These are phyloP conservation scores for Beverwykella pulmonaria DNA, from an alignment of 495 filamentous ascomycete species.

Conservation along the genomic window DNA sequence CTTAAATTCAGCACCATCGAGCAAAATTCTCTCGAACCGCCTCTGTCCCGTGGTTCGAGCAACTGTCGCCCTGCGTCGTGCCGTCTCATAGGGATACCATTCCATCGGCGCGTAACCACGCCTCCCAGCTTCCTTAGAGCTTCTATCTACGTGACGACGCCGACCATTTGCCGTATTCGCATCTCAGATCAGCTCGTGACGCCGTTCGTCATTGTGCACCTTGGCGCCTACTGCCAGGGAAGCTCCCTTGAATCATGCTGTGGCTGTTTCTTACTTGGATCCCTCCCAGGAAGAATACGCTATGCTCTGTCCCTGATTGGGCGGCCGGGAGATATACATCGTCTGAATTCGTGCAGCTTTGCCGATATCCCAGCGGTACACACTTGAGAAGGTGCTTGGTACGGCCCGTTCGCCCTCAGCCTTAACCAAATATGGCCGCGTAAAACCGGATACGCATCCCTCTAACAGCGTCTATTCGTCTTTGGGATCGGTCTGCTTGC, in stretches of 20 bases:
- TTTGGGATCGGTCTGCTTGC: constrained; percentile 10
- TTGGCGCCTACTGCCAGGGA: constrained; percentile 27
- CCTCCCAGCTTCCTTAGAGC: background rate
- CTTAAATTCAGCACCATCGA: constrained; percentile 1
- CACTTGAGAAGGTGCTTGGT: constrained; percentile 21
- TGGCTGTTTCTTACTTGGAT: constrained; percentile 14
- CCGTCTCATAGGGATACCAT: constrained; percentile 18
- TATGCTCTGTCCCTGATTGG: constrained; percentile 21
- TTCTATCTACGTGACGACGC: no score
- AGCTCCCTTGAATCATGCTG: constrained; percentile 14
- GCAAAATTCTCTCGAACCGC: background rate
- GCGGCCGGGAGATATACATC: constrained; percentile 28
- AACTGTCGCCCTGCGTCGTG: constrained; percentile 10
- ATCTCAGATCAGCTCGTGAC: constrained; percentile 9
- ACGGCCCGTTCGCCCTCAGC: constrained; percentile 28
- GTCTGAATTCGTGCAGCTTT: constrained; percentile 36
- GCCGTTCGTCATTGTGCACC: constrained; percentile 31
- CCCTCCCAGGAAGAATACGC: constrained; percentile 16
- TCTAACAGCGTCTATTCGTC: constrained; percentile 15
- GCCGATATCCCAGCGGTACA: constrained; percentile 35
- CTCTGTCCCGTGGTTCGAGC: background rate
- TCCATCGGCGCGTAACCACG: background rate
- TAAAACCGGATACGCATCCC: constrained; percentile 30
- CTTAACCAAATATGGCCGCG: constrained; percentile 26
- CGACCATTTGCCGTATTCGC: constrained; percentile 21